Percentiles rank a stretch among this genome's conserved stretches.
phyloP scores from a whole-genome alignment of 139 green algal species.

The Chlorella sp. region DNA sequence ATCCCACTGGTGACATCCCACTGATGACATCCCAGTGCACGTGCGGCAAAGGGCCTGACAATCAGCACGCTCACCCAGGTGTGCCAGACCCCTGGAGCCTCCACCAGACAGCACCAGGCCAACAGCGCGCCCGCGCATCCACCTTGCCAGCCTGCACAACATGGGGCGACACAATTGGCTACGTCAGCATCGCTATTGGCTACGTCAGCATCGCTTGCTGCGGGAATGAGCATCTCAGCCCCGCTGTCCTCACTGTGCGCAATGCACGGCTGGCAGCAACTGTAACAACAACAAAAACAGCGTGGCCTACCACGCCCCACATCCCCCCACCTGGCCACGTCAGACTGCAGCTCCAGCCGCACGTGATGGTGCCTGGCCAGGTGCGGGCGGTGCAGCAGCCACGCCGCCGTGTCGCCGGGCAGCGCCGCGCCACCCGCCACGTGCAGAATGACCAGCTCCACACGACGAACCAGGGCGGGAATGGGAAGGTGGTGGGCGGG shows the following conservation, averaged over 20 bases:
- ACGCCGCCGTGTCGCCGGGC: conserved; percentile 38
- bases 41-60: no score
- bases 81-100: conserved; percentile 46
- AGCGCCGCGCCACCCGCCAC: not conserved
- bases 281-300: no score
- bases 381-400: conserved; percentile 44
- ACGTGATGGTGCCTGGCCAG: conserved; percentile 68
- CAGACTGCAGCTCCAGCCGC: conserved; percentile 23
- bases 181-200: not conserved
- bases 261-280: no score
- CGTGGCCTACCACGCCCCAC: not conserved
- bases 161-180: not conserved
- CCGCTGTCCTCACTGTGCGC: no score
- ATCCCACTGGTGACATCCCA: no score
- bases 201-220: not conserved
- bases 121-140: conserved; percentile 58
- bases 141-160: conserved; percentile 41
- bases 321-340: conserved; percentile 35
- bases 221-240: not conserved
- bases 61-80: conserved; percentile 57
- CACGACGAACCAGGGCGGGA: conserved; percentile 23
- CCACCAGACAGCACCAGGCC: conserved; percentile 66
- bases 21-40: no score
- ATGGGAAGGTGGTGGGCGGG: no score
- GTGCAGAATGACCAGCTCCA: conserved; percentile 66